These are phyloP conservation scores for Pleurotus platypus DNA, from an alignment of 768 basidiomycete species.

Conservation along the genomic window DNA sequence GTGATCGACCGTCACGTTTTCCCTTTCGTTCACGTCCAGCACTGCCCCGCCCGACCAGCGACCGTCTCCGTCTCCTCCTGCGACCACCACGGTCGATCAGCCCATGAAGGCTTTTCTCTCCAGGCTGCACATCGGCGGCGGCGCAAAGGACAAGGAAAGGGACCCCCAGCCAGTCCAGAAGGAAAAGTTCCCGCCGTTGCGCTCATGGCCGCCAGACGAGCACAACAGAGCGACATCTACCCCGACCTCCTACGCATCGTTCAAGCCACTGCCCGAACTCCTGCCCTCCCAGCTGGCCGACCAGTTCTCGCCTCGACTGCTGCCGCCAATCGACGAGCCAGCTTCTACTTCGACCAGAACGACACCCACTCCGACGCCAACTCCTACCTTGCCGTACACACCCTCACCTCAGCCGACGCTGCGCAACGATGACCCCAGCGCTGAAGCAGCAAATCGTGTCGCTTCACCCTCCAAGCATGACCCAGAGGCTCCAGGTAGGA, in stretches of 20 bases:
- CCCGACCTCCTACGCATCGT: constrained; percentile 44
- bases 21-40: constrained; percentile 2
- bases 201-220: constrained; percentile 61
- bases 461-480: constrained; percentile 18
- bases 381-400: constrained; percentile 20
- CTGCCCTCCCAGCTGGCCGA: constrained; percentile 32
- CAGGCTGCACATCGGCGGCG: constrained; percentile 65
- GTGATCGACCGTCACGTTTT: constrained; percentile 11
- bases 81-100: constrained; percentile 7
- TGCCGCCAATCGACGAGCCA: constrained; percentile 23
- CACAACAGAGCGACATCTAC: constrained; percentile 33
- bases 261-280: constrained; percentile 75
- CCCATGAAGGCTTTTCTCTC: constrained; percentile 82
- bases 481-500: constrained; percentile 25
- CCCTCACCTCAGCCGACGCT: constrained; percentile 17
- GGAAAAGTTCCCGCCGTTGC: constrained; percentile 71
- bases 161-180: constrained; percentile 24
- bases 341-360: constrained; percentile 29
- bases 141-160: constrained; percentile 52
- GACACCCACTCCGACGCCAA: constrained; percentile 23
- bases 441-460: constrained; percentile 6
- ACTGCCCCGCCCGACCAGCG: constrained; percentile 5
- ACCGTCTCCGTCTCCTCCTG: not conserved
- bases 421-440: constrained; percentile 24
- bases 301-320: constrained; percentile 28